These are phyloP conservation scores for Dendrobium chrysotoxum DNA, from an alignment of 106 monocot genomes.

Conservation along the genomic window DNA sequence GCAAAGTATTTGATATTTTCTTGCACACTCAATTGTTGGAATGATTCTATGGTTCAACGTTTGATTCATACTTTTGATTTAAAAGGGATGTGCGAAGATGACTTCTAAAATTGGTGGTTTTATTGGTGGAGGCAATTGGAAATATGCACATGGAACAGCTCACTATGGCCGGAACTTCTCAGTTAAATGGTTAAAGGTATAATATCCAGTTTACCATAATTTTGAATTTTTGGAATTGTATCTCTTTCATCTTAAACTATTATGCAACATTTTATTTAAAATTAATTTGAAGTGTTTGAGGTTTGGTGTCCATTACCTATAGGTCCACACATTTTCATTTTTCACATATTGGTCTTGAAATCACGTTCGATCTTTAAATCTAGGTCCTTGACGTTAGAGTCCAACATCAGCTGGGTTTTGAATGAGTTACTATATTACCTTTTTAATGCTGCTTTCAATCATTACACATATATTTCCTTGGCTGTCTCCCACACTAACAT, in stretches of 20 bases:
- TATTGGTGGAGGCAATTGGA: constrained; percentile 98
- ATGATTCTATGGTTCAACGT: not conserved
- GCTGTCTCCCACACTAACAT: not conserved
- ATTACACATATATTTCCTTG: not conserved
- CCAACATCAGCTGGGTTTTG: not conserved
- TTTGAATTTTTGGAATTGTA: not conserved
- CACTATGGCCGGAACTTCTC: constrained; percentile 99
- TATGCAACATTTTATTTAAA: not conserved
- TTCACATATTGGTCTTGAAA: not conserved
- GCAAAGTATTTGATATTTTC: not conserved
- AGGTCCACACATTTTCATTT: not conserved
- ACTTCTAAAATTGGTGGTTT: constrained; percentile 97
- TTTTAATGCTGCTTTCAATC: not conserved
- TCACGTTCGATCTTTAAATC: not conserved
- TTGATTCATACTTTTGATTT: constrained; percentile 1
- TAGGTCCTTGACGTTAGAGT: not conserved
- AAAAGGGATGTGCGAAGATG: constrained; percentile 98
- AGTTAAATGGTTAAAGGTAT: constrained; percentile 94
- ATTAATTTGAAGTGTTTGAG: not conserved
- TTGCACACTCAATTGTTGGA: not conserved
- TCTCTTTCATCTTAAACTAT: not conserved
- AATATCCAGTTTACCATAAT: not conserved
- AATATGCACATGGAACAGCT: constrained; percentile 95
- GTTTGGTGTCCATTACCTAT: not conserved
- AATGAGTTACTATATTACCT: not conserved